Base-by-base conservation (phyloP, 1,284 basidiomycete species). In the Phellinidium pouzarii region DNA sequence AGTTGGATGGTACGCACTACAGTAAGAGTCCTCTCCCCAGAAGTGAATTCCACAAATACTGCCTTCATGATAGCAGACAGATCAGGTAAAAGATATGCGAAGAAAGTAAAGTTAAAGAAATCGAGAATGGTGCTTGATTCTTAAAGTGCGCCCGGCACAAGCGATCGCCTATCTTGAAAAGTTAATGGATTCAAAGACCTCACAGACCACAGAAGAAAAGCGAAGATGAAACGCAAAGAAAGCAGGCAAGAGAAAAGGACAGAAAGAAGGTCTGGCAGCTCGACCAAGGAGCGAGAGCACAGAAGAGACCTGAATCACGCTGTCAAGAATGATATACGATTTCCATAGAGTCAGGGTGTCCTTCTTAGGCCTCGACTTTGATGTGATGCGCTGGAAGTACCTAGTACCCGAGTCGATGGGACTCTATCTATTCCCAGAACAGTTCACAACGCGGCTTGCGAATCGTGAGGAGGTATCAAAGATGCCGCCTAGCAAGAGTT, bases 1-100 rank as follows among this genome's bases (percentile, higher is more conserved):
- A 31, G 38, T 17, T 23, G 29, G 14, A 43, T 4, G 14, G 20
- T 23, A 71, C 76, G 66, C 63, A 80, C 78, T 50, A 75, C 68
- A 43, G 73, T 70, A 25, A 73, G 71, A 52, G 63, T 66, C 45
- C 70, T 61, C 52, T 74, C 64, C 54, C 64, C 65, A 44, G 57
- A 48, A 27, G 59, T 50, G 58, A 66, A 66, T 50, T 58, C 53
- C 25, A 40, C 40, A 44, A 59, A 56, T 25, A 42, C 45, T 22
- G 43, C 42, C 47, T 60, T 59, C 63, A 64, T 63, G 50, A 56
- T 17, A 37, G 23, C 43, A 23, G 47, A 43, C n/a, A n/a, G n/a
- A n/a, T n/a, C n/a, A n/a, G n/a, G n/a, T n/a, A n/a, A n/a, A n/a
- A n/a, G n/a, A n/a, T n/a, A n/a, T n/a, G n/a, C n/a, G n/a, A n/a